phyloP scores from a whole-genome alignment of 2,329 filamentous ascomycete genomes.

The Fusarium graminum region DNA sequence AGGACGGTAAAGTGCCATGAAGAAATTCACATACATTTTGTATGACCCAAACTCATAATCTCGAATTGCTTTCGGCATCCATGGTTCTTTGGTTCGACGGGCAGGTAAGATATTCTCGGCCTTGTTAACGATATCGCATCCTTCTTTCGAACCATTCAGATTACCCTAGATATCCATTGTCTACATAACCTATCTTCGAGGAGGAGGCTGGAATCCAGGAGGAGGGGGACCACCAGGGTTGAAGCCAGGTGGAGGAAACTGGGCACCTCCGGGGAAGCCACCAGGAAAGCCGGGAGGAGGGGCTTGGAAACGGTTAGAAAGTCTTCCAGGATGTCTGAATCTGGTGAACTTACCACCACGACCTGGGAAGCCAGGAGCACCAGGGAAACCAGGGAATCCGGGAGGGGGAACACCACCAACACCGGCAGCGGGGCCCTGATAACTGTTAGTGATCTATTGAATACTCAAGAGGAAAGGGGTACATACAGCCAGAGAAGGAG shows the following conservation, averaged over 20 bases:
- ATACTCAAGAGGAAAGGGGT: background rate
- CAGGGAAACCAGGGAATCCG: conserved; percentile 66
- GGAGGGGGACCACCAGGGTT: conserved; percentile 66
- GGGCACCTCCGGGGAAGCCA: conserved; percentile 55
- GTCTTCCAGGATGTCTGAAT: conserved; percentile 8
- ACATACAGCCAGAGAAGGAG: conserved; percentile 80
- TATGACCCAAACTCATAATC: conserved; percentile 47
- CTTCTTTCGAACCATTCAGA: conserved; percentile 44
- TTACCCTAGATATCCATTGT: conserved; percentile 42
- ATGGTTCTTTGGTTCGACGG: conserved; percentile 36
- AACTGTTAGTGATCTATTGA: conserved; percentile 37
- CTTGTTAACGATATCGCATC: conserved; percentile 45
- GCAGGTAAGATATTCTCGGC: conserved; percentile 40
- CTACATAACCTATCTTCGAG: conserved; percentile 64
- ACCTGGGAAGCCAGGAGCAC: conserved; percentile 62
- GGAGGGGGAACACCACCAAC: conserved; percentile 79
- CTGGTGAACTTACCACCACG: conserved; percentile 65
- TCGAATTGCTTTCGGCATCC: conserved; percentile 37
- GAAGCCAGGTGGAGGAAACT: conserved; percentile 66
- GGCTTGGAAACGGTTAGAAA: conserved; percentile 55
- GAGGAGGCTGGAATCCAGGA: conserved; percentile 82
- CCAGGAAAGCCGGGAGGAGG: conserved; percentile 63
- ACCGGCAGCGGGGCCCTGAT: conserved; percentile 82
- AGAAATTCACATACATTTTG: conserved; percentile 52
- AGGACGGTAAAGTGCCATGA: conserved; percentile 40